phyloP scores from a whole-genome alignment of 2,329 filamentous ascomycete genomes.

The Lachnellula subtilissima region DNA sequence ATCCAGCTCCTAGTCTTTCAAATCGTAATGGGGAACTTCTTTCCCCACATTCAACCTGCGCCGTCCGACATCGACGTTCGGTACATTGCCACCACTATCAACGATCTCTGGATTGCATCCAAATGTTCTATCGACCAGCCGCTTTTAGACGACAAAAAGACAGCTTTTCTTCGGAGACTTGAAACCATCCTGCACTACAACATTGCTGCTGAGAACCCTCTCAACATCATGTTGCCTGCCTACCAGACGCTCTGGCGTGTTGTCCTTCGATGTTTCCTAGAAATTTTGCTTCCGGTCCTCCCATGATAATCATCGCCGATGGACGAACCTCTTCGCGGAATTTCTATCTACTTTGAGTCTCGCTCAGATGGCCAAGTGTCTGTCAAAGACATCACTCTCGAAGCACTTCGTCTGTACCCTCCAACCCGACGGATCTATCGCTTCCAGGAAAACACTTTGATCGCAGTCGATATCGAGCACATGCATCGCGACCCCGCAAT shows the following conservation, averaged over 20 bases:
- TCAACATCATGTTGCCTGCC: slow-evolving; percentile 14
- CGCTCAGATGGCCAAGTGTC: not conserved
- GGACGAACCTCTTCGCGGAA: not conserved
- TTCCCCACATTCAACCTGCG: not conserved
- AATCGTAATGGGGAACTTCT: slow-evolving; percentile 12
- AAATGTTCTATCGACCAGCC: not conserved
- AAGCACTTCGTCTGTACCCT: slow-evolving; percentile 18
- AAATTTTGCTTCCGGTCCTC: slow-evolving; percentile 10
- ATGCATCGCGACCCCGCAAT: slow-evolving; percentile 9
- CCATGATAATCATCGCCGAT: not conserved
- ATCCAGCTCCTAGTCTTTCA: slow-evolving; percentile 13
- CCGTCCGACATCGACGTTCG: slow-evolving; percentile 6
- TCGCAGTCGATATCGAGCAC: slow-evolving; percentile 14
- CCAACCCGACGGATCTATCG: slow-evolving; percentile 15
- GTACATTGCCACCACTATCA: slow-evolving; percentile 11
- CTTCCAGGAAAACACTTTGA: not conserved
- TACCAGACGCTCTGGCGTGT: slow-evolving; percentile 14
- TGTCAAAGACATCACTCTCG: slow-evolving; percentile 6
- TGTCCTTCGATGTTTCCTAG: slow-evolving; percentile 11
- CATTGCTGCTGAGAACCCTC: slow-evolving; percentile 7
- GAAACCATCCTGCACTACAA: not conserved
- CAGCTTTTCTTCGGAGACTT: not conserved
- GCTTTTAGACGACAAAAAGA: not conserved
- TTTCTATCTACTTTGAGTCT: not conserved
- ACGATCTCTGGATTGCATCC: slow-evolving; percentile 10